Evolutionary conservation across 2,329 filamentous ascomycete species (phyloP), one percentile per base, ranked within the genome.

Genomic region (Pseudocercospora cruenta): DNA sequence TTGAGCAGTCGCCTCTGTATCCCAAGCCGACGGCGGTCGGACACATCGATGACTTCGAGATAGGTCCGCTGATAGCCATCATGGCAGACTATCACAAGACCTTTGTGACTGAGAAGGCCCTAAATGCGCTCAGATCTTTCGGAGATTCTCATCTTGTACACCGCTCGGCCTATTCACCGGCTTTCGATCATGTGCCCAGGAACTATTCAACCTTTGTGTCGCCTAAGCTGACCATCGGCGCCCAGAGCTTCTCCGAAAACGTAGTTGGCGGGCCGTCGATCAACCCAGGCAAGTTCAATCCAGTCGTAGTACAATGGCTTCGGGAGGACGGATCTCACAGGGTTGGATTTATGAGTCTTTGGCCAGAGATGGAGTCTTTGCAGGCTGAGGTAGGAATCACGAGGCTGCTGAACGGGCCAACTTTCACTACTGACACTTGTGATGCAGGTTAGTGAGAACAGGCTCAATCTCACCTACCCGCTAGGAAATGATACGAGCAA

Each of bases 201-300:
- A 89, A 89, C 70, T 85, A 89, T 67, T 84, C 84, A 0, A 82
- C 85, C 10, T 90, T 86, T 85, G 70, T 90, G 0, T 84, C 84
- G 0, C 75, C 81, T 2, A 82, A 85, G 24, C 77, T 90, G 10
- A 88, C 83, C 8, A 88, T 90, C 67, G 88, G 88, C 43, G 86
- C 84, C 0, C 83, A 87, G 71, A 84, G 85, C 0, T 88, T 87
- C 69, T 80, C 84, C 12, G 83, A 89, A 74, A 83, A 80, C 49
- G 81, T 82, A 1, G 74, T 88, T 5, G 87, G 87, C 9, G 88
- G 87, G 0, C 83, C 84, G 4, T 80, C 82, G 1, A 80, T 80
- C 59, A 85, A 84, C 51, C 81, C 82, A 4, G 79, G 74, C 6
- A 82, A 84, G 0, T 90, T 87, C 75, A 88, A 85, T 65, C 87